Conservation (phyloP, 2,329 filamentous ascomycete species). For the Epichloe sp. region DNA sequence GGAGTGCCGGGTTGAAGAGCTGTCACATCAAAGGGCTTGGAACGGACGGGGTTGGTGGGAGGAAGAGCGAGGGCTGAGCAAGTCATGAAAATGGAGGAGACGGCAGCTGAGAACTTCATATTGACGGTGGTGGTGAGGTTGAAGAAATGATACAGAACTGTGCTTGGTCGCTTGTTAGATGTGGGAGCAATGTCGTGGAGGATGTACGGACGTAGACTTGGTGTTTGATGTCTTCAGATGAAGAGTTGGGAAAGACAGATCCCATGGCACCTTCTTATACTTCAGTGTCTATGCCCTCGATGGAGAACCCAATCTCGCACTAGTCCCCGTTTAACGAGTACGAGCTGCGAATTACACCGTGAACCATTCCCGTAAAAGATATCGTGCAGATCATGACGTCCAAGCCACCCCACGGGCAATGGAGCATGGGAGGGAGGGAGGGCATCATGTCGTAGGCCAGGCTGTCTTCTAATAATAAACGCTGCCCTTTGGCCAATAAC, state of each 20-base stretch:
- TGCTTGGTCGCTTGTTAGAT: background rate
- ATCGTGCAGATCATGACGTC: slow-evolving; percentile 10
- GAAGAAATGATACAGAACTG: background rate
- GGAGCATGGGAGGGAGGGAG: no score
- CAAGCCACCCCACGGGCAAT: no score
- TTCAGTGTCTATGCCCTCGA: no score
- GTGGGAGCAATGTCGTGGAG: background rate
- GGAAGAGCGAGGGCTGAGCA: slow-evolving; percentile 17
- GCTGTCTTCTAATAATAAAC: no score
- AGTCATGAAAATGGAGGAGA: slow-evolving; percentile 14
- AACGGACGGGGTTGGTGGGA: slow-evolving; percentile 4
- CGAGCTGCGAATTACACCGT: no score
- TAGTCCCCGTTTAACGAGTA: no score
- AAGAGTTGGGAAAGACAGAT: background rate
- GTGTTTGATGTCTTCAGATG: background rate
- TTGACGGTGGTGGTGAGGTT: slow-evolving; percentile 1
- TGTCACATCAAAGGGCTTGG: slow-evolving; percentile 33
- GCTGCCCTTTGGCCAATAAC: no score
- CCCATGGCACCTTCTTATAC: background rate
- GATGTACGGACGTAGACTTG: background rate
- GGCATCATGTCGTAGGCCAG: no score
- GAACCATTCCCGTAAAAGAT: no score
- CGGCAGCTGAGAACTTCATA: slow-evolving; percentile 17
- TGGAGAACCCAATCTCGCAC: no score
- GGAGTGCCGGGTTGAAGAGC: slow-evolving; percentile 34